Percentiles rank a stretch among this genome's conserved stretches.
phyloP scores from a whole-genome alignment of 306 rosid species.

The Rosa persica region DNA sequence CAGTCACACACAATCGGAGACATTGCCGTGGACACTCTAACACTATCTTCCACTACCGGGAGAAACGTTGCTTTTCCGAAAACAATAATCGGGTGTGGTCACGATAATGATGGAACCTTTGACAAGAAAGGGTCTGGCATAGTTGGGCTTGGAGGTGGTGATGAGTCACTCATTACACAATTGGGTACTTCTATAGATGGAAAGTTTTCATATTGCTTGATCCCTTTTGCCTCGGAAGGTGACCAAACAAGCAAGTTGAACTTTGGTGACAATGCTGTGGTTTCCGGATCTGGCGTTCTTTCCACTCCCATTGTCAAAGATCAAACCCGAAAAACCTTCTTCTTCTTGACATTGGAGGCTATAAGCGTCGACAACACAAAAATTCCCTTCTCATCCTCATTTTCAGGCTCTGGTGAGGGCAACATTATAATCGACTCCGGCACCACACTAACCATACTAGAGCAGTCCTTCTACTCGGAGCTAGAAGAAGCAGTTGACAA shows the following conservation, averaged over 20 bases:
- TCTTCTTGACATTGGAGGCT: slow-evolving; percentile 22
- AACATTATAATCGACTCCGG: slow-evolving; percentile 44
- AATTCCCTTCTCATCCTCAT: background rate
- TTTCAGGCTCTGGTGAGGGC: background rate
- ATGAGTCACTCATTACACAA: slow-evolving; percentile 36
- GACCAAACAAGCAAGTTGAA: slow-evolving; percentile 1
- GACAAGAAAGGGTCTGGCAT: slow-evolving; percentile 29
- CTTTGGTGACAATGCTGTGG: slow-evolving; percentile 33
- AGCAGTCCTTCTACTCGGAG: background rate
- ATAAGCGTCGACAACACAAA: slow-evolving; percentile 25
- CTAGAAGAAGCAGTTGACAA: slow-evolving; percentile 14
- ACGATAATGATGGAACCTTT: slow-evolving; percentile 17
- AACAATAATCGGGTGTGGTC: slow-evolving; percentile 49
- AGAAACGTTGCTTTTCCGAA: slow-evolving; percentile 20
- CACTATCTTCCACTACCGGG: slow-evolving; percentile 33
- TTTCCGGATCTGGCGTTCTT: slow-evolving; percentile 21
- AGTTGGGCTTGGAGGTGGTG: slow-evolving; percentile 54
- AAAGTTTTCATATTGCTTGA: slow-evolving; percentile 60
- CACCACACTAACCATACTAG: slow-evolving; percentile 27
- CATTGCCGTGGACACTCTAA: slow-evolving; percentile 42
- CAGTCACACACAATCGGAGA: slow-evolving; percentile 26
- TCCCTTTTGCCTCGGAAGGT: background rate
- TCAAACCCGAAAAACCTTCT: slow-evolving; percentile 8
- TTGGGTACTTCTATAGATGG: slow-evolving; percentile 25
- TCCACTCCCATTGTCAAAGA: slow-evolving; percentile 25